Conservation (phyloP, 805 yeast genomes). For the Gaillardinia entomophila region DNA sequence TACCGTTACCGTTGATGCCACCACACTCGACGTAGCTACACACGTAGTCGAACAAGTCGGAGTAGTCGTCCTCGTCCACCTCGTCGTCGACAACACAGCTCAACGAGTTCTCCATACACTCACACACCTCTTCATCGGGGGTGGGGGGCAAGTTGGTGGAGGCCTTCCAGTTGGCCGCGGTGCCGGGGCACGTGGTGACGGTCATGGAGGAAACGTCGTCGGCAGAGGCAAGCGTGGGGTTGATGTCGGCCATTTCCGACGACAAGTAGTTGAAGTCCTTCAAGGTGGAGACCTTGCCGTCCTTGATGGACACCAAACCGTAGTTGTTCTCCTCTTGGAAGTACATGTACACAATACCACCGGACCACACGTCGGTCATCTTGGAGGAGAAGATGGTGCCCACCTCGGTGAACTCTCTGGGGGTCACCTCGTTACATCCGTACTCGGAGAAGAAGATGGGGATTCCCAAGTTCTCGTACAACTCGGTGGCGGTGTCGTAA, state of each 20-base stretch:
- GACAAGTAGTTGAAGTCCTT: conserved; percentile 56
- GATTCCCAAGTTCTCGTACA: conserved; percentile 58
- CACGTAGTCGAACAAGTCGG: conserved; percentile 49
- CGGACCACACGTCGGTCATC: conserved; percentile 84
- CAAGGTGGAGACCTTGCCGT: conserved; percentile 47
- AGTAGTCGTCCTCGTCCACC: conserved; percentile 53
- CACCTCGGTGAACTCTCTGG: conserved; percentile 72
- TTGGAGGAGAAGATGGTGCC: conserved; percentile 54
- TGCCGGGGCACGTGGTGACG: conserved; percentile 54
- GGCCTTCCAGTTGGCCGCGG: conserved; percentile 56
- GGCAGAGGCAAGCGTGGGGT: conserved; percentile 41
- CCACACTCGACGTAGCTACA: conserved; percentile 58
- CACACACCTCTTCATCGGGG: conserved; percentile 52
- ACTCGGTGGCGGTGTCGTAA: conserved; percentile 57
- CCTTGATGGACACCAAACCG: conserved; percentile 59
- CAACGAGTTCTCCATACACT: conserved; percentile 53
- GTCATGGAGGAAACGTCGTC: conserved; percentile 27
- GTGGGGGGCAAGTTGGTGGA: conserved; percentile 71
- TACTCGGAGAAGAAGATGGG: conserved; percentile 81
- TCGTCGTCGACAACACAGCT: conserved; percentile 55
- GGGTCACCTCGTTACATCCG: conserved; percentile 66
- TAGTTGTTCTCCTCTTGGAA: conserved; percentile 70
- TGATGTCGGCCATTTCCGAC: conserved; percentile 46
- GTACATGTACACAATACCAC: conserved; percentile 87
- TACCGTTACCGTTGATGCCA: conserved; percentile 59